Evolutionary conservation across 352 stramenopile genomes (phyloP), one percentile per base, ranked within the genome.

Genomic region (Elongisporangium anandrum): DNA sequence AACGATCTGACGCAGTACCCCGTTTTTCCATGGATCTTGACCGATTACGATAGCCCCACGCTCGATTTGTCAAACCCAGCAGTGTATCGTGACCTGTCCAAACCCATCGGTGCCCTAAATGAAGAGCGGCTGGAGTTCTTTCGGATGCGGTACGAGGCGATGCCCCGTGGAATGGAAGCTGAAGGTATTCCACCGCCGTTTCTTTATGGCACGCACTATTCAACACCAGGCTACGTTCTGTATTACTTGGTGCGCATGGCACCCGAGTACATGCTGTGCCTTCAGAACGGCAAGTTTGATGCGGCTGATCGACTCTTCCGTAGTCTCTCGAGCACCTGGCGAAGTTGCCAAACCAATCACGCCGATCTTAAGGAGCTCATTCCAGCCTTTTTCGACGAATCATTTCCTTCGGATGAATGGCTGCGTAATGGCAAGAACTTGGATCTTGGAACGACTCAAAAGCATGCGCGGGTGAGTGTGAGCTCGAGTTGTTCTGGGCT

Each of bases 281-380:
- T 99, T 15, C 98, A 99, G 78, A 93, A 97, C 59, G 96, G 96
- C 47, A 95, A 98, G 70, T 99, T 99, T 65, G 98, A 99, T 78
- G 93, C 98, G 0, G 83, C 97, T 1, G 98, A 99, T 81, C 87
- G 98, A 4, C 82, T 99, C 3, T 99, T 99, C 56, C 90, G 88
- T 52, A 98, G 89, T 53, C 90, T 99, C 51, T 61, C 85, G 19
- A 80, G 81, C 51, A 98, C 96, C 12, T 99, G 95, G 89, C 87
- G 95, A 24, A 89, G 82, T 60, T 88, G 78, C 53, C 69, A 88
- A 49, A 89, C 70, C 4, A 94, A 92, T 48, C 88, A 97, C 45
- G 90, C 90, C 3, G 97, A 99, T 69, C 81, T 99, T 7, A 99
- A 99, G 73, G 98, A 99, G 69, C 77, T 99, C 8, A 99, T 97